Evolutionary conservation across 352 stramenopile species (phyloP), one percentile per base, ranked within the genome.

Genomic region (Aphanomyces astaci): DNA sequence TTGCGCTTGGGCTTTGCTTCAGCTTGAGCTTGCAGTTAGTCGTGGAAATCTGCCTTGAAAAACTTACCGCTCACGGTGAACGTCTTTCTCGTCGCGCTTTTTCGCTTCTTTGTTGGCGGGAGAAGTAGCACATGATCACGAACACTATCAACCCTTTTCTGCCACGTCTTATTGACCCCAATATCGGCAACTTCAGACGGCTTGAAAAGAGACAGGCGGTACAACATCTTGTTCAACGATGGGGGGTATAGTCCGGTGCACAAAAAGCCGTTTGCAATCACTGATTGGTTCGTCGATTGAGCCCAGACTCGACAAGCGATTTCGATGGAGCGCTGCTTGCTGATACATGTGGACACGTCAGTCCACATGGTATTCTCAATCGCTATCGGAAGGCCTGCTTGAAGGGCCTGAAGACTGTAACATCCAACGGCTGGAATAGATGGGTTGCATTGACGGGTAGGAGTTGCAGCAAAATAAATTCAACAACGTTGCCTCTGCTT

Each of bases 181-280:
- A 59, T n/a, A 36, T 59, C 51, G 3, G 13, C n/a, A n/a, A n/a
- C n/a, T n/a, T n/a, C 28, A 11, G 13, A 27, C 4, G 51, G 51
- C 19, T 59, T 59, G 51, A 59, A 54, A 28, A 54, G 5, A n/a
- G 46, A 59, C 24, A 59, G 7, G 3, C 51, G 51, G 51, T 59
- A 33, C 15, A 59, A 36, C 51, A 59, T 59, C 7, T 30, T 33
- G 4, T 59, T 25, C 24, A 59, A 19, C 13, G 15, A 36, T 39
- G 51, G 51, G 28, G 51, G 24, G 10, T 5, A 59, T 32, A 59
- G 24, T 33, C 36, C 51, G 33, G 51, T 59, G 51, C 15, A 59
- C 24, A 22, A 15, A 31, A 59, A 59, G 17, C 51, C 51, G 33
- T 30, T 36, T 22, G 33, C n/a, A 7, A 59, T 59, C 4, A 32